Evolutionary conservation across 257 asterid genomes (phyloP), one percentile per base, ranked within the genome.

Genomic region (Solanum sparsipilum): DNA sequence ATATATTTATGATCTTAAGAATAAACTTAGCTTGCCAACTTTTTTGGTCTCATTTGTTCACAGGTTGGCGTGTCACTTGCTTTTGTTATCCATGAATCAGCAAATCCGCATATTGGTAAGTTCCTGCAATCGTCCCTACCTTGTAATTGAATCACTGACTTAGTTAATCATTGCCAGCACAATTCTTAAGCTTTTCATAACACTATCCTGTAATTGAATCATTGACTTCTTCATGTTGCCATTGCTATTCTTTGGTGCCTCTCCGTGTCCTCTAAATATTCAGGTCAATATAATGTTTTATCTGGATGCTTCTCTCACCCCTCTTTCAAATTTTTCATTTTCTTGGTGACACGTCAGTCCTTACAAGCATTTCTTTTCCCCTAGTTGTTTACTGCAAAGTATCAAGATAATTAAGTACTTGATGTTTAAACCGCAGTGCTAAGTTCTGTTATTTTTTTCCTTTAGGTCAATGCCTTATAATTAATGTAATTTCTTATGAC

Each of bases 11-110:
- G 83, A 78, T 87, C 87, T 73, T 60, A 85, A 48, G 84, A 65
- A 34, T 87, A 39, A 87, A 63, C 83, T 34, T 48, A 87, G 83
- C 85, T 35, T 78, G 68, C 87, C 83, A 84, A 60, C 41, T 44
- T 87, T 82, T 86, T 87, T 89, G 86, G 89, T 91, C 86, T 74
- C 34, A 87, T 58, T 86, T 86, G 78, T 78, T 86, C 90, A 88
- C 90, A 97, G 99, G 99, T 97, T 89, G 99, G 99, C 76, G 98
- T 91, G 88, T 97, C 99, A 38, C 98, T 97, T 92, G 99, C 99
- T 92, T 97, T 97, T 94, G 99, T 97, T 90, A 95, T 97, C 91
- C 99, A 97, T 83, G 99, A 97, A 95, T 97, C 99, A 83, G 99
- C 99, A 83, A 97, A 97, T 90, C 99, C 99, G 74, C 99, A 97